Percentiles rank a stretch among this genome's conserved stretches.
Conservation (phyloP, 768 basidiomycete species). For the Ramaria sp. region DNA sequence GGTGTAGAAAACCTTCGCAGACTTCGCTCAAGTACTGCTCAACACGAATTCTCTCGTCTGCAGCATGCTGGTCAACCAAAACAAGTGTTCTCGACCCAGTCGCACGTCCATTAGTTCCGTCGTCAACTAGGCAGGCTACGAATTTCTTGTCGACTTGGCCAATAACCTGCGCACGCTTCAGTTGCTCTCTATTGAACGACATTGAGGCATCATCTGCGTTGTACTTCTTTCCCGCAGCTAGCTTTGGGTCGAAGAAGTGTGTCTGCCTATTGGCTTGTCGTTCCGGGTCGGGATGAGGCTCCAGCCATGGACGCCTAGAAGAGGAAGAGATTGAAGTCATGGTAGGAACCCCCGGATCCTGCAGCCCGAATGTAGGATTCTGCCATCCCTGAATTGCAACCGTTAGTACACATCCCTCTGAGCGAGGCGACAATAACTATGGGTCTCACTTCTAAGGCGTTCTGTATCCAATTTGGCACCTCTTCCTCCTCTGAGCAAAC, state of each 20-base stretch:
- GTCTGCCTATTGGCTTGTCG: not conserved
- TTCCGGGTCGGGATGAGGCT: not conserved
- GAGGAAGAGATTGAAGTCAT: constrained; percentile 5
- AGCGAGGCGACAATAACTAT: not conserved
- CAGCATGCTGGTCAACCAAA: constrained; percentile 94
- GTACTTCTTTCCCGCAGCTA: not conserved
- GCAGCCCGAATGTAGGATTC: constrained; percentile 34
- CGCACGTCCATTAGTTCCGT: constrained; percentile 12
- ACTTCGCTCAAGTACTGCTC: constrained; percentile 69
- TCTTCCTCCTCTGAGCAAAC: constrained; percentile 7
- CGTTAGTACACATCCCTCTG: not conserved
- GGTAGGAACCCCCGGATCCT: constrained; percentile 38
- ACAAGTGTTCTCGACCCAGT: constrained; percentile 35
- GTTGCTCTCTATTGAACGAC: constrained; percentile 38
- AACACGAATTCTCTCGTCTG: constrained; percentile 91
- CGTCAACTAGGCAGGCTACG: constrained; percentile 57
- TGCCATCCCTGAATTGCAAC: constrained; percentile 13
- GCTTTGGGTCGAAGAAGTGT: not conserved
- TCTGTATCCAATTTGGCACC: constrained; percentile 54
- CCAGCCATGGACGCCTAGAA: not conserved
- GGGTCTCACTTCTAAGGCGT: constrained; percentile 42
- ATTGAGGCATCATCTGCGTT: not conserved
- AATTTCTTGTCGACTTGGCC: constrained; percentile 90
- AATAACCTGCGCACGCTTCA: constrained; percentile 51
- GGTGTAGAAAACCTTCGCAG: constrained; percentile 54